A percentile compares a stretch with the other conserved stretches of the same genome.
Conservation (phyloP, 176 grass and related monocot genomes). For the Eleusine indica region DNA sequence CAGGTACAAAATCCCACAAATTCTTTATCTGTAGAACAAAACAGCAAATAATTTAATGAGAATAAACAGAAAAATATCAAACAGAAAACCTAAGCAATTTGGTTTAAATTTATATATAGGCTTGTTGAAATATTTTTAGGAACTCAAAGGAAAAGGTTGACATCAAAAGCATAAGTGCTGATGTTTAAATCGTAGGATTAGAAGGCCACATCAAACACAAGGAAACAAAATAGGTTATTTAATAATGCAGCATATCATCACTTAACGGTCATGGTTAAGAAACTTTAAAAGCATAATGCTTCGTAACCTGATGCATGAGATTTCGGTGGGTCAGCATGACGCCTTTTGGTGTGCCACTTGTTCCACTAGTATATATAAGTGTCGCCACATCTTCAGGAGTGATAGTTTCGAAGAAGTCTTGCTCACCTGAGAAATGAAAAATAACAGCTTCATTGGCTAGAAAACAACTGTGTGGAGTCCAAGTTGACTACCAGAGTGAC, state of each 20-base stretch:
- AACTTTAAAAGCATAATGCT: constrained; percentile 2
- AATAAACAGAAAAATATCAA: constrained; percentile 11
- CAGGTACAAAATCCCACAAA: constrained; percentile 87
- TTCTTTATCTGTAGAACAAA: constrained; percentile 71
- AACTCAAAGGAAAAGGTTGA: not conserved
- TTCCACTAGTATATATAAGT: constrained; percentile 98
- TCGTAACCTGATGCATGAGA: constrained; percentile 88
- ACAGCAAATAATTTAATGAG: constrained; percentile 12
- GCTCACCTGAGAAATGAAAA: constrained; percentile 40
- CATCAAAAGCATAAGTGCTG: not conserved
- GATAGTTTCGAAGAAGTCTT: constrained; percentile 64
- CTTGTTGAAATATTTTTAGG: constrained; percentile 7
- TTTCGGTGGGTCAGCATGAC: constrained; percentile 96
- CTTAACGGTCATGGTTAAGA: constrained; percentile 4
- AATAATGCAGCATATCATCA: constrained; percentile 5
- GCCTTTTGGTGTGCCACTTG: constrained; percentile 85
- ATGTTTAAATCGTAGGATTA: not conserved
- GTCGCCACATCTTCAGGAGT: constrained; percentile 83
- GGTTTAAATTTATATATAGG: not conserved
- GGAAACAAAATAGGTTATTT: constrained; percentile 16
- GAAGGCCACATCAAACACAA: constrained; percentile 26
- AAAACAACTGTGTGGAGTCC: not conserved
- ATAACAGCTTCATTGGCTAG: not conserved
- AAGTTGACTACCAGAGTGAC: constrained; percentile 26
- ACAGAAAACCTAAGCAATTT: not conserved